phyloP scores from a whole-genome alignment of 23 red algal species.

The Gracilaria domingensis region DNA sequence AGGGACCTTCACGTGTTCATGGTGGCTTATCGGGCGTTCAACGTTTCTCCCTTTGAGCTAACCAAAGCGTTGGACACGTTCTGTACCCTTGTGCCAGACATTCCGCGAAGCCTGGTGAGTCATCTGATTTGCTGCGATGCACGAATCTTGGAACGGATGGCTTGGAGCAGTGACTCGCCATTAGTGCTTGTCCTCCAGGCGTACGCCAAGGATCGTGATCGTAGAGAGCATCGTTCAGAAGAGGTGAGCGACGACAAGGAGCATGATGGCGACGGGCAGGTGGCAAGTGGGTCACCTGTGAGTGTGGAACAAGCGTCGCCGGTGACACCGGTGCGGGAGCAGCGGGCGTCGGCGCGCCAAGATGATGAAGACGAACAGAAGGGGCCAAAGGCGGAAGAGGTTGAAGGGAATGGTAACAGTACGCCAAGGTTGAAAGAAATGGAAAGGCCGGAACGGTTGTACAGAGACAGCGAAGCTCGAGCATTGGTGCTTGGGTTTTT shows the following conservation, averaged over 20 bases:
- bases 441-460: slow-evolving; percentile 22
- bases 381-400: no score
- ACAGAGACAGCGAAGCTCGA: slow-evolving; percentile 31
- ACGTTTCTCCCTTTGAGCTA: slow-evolving; percentile 77
- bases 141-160: slow-evolving; percentile 64
- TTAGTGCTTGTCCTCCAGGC: slow-evolving; percentile 41
- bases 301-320: background rate
- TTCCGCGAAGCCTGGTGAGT: slow-evolving; percentile 52
- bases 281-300: background rate
- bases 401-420: background rate
- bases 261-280: background rate
- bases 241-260: background rate
- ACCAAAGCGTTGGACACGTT: slow-evolving; percentile 65
- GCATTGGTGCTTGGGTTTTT: slow-evolving; percentile 76
- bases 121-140: slow-evolving; percentile 71
- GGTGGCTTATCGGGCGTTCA: slow-evolving; percentile 36
- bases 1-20: slow-evolving; percentile 62
- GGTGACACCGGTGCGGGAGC: background rate
- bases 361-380: background rate
- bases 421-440: slow-evolving; percentile 19
- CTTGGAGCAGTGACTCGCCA: slow-evolving; percentile 65
- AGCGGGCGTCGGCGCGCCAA: background rate
- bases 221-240: background rate
- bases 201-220: slow-evolving; percentile 1
- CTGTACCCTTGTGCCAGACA: slow-evolving; percentile 27